phyloP scores from a whole-genome alignment of 805 yeast genomes.

The Saccharomycopsis capsularis region DNA sequence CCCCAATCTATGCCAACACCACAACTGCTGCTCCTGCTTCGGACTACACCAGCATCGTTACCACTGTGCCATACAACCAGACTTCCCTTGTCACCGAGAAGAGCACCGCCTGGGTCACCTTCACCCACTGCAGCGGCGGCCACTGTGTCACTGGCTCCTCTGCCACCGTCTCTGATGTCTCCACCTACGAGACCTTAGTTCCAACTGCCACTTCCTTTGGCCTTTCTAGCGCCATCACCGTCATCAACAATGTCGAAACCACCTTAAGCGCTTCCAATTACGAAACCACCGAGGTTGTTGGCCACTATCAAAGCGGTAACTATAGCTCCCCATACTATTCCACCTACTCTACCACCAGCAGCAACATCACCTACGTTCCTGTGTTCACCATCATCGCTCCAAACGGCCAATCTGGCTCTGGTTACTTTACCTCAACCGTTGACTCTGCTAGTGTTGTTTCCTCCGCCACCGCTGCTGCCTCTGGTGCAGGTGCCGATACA shows the following conservation, averaged over 20 bases:
- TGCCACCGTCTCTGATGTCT: conserved; percentile 13
- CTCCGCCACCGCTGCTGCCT: conserved; percentile 2
- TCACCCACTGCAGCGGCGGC: conserved; percentile 9
- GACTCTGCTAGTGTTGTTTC: neutral
- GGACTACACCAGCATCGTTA: neutral
- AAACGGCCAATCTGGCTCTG: neutral
- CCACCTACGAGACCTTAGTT: conserved; percentile 18
- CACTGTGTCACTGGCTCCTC: conserved; percentile 19
- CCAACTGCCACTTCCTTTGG: conserved; percentile 5
- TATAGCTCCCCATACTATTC: conserved; percentile 4
- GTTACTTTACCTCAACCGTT: neutral
- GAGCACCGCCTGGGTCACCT: conserved; percentile 13
- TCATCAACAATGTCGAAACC: conserved; percentile 4
- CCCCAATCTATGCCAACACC: neutral
- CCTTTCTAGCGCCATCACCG: conserved; percentile 1
- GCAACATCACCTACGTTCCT: conserved; percentile 13
- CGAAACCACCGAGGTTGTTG: conserved; percentile 13
- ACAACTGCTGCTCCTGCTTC: neutral
- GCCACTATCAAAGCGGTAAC: conserved; percentile 10
- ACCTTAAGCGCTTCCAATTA: conserved; percentile 12
- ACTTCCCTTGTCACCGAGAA: conserved; percentile 7
- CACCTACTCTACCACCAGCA: conserved; percentile 10
- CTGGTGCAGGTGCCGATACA: neutral
- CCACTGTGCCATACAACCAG: conserved; percentile 9
- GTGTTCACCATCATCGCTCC: conserved; percentile 9